phyloP scores from a whole-genome alignment of 2,329 filamentous ascomycete genomes.

The Alternaria novae-zelandiae region DNA sequence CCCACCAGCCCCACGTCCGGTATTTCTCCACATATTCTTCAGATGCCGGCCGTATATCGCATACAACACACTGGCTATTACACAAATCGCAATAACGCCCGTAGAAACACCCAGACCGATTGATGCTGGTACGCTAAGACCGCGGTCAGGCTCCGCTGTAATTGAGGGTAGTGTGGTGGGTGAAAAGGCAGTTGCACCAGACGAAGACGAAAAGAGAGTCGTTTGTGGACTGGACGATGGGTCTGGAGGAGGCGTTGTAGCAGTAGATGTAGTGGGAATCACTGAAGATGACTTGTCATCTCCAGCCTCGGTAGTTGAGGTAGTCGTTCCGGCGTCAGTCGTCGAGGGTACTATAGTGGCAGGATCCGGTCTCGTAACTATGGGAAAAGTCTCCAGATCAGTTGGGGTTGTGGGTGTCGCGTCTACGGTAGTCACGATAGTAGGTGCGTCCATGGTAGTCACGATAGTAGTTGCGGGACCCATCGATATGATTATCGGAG shows the following conservation, averaged over 20 bases:
- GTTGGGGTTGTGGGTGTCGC: not conserved
- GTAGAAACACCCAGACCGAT: constrained; percentile 2
- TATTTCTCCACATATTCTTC: not conserved
- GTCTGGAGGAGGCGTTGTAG: not conserved
- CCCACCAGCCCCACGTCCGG: not conserved
- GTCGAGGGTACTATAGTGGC: not conserved
- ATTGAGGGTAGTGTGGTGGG: not conserved
- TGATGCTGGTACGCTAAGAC: not conserved
- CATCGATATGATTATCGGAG: constrained; percentile 6
- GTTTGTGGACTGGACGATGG: not conserved
- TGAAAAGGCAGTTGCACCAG: not conserved
- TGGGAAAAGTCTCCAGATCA: not conserved
- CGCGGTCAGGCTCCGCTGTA: not conserved
- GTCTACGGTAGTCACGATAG: not conserved
- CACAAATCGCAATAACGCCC: not conserved
- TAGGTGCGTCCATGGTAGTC: not conserved
- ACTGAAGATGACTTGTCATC: not conserved
- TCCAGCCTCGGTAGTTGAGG: not conserved
- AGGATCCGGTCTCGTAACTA: not conserved
- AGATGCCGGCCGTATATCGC: not conserved
- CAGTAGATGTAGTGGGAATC: not conserved
- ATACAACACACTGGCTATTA: not conserved
- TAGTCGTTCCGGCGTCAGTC: not conserved
- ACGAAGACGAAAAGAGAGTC: not conserved
- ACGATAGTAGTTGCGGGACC: not conserved